Percentiles rank a stretch among this genome's conserved stretches.
These are phyloP conservation scores for Ceratocystis ficicola DNA, from an alignment of 2,329 filamentous ascomycete species.

Conservation along the genomic window DNA sequence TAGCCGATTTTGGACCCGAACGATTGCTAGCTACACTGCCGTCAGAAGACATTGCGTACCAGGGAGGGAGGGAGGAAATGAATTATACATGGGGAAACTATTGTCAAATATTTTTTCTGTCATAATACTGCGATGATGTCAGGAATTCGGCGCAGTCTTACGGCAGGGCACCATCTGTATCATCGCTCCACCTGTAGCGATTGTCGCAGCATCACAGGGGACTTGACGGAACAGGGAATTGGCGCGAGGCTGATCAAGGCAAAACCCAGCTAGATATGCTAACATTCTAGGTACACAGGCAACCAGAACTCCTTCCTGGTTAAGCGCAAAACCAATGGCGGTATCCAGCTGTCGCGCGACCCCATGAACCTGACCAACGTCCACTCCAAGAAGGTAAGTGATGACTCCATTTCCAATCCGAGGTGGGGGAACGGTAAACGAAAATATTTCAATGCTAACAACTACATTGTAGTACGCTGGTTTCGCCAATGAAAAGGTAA, in stretches of 20 bases:
- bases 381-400: slow-evolving; percentile 73
- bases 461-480: slow-evolving; percentile 58
- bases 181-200: no score
- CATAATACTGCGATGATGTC: neutral
- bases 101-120: slow-evolving; percentile 13
- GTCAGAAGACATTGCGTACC: neutral
- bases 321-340: slow-evolving; percentile 70
- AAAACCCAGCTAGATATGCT: slow-evolving; percentile 15
- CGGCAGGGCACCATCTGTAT: neutral
- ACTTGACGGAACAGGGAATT: neutral
- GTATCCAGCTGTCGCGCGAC: slow-evolving; percentile 84
- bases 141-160: neutral
- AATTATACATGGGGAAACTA: slow-evolving; percentile 9
- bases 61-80: neutral
- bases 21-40: neutral
- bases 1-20: neutral
- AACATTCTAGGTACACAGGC: slow-evolving; percentile 41
- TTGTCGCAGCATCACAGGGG: neutral
- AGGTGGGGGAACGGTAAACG: neutral
- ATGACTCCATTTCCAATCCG: neutral
- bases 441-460: slow-evolving; percentile 30
- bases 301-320: slow-evolving; percentile 81
- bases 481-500: slow-evolving; percentile 83
- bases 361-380: slow-evolving; percentile 87
- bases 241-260: neutral